Base-by-base conservation (phyloP, 108 stramenopile species). In the Conticribra weissflogii region DNA sequence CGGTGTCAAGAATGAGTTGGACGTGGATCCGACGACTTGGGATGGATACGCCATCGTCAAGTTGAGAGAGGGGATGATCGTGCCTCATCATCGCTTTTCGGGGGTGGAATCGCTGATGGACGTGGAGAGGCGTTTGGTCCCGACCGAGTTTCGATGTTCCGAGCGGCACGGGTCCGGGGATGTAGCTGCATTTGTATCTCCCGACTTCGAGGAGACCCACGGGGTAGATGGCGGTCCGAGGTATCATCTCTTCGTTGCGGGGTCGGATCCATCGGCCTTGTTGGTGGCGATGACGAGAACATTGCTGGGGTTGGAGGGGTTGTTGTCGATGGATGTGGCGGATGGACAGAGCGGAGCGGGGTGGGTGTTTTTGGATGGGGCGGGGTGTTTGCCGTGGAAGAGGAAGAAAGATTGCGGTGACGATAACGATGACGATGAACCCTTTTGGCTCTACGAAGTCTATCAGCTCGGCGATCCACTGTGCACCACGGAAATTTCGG, bases 261-360 rank as follows among this genome's bases (percentile, higher is more conserved):
- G 27, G 3, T 54, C 54, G 16, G 23, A 50, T 36, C 64, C 64
- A 18, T 14, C 14, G 27, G 52, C 64, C 3, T 65, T 53, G 8
- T 7, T 53, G 8, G 54, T 54, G 2, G 23, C 21, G 31, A 32
- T 53, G 14, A 4, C 64, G 57, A 4, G 64, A 22, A 55, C 32
- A 22, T 34, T 66, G 12, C 54, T 66, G 23, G 64, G 64, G 29
- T 22, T 66, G 24, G 64, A 66, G 19, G 30, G 14, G 55, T n/a
- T 29, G 22, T 57, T 66, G 19, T 66, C 64, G 14, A 66, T 66
- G 53, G 64, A 66, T 9, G 19, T 54, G 17, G 23, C 64, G 28
- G 64, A 66, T 56, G 64, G 64, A 28, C 29, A 66, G 23, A 66
- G 64, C 34, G 64, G 64, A 54, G 64, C 54, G 19, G 64, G 64